phyloP scores from a whole-genome alignment of 2,329 filamentous ascomycete species.

The Taxawa tesnikishii region DNA sequence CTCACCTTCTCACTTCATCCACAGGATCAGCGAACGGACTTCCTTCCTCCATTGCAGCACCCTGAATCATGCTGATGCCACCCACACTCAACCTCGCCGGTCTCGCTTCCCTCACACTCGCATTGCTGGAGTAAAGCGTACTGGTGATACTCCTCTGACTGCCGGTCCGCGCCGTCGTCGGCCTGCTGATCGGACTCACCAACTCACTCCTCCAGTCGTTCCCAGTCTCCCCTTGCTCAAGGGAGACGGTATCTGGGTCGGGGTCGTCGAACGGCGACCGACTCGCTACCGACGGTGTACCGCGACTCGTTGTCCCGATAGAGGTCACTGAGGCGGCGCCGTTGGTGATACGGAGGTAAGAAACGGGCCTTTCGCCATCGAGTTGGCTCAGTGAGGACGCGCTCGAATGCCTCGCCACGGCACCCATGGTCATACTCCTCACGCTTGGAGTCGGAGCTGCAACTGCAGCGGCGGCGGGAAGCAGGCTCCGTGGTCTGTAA shows the following conservation, averaged over 20 bases:
- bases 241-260: neutral
- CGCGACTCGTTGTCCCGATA: neutral
- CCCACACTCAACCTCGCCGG: constrained; percentile 3
- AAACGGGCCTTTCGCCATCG: neutral
- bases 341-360: neutral
- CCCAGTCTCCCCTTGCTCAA: neutral
- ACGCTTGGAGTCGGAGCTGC: constrained; percentile 4
- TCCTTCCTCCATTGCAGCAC: neutral
- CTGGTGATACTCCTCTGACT: constrained; percentile 3
- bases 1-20: neutral
- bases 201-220: neutral
- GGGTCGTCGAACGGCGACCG: constrained; percentile 3
- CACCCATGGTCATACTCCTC: constrained; percentile 2
- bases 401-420: neutral
- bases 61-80: neutral
- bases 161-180: neutral
- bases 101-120: constrained; percentile 6
- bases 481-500: constrained; percentile 4
- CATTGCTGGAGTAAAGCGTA: constrained; percentile 5
- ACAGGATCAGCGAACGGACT: neutral
- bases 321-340: constrained; percentile 1
- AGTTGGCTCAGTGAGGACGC: neutral
- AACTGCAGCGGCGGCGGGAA: constrained; percentile 1
- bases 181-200: neutral
- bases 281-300: neutral